A percentile compares a stretch with the other conserved stretches of the same genome.
phyloP scores from a whole-genome alignment of 225 moss, liverwort and hornwort species.

The Anthoceros angustus region DNA sequence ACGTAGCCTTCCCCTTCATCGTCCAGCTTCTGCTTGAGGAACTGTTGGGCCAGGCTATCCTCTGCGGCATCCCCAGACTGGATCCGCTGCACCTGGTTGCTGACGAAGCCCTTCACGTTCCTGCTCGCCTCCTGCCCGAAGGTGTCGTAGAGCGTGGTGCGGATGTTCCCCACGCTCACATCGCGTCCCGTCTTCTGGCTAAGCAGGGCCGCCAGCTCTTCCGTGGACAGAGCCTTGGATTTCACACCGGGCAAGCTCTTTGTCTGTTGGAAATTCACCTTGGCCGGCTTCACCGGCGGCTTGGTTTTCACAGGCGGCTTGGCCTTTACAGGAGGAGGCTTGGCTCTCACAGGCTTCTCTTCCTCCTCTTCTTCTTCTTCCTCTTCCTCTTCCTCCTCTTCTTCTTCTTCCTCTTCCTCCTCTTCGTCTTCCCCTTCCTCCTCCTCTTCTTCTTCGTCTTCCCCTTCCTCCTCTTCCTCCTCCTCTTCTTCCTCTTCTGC shows the following conservation, averaged over 20 bases:
- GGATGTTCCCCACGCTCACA: constrained; percentile 63
- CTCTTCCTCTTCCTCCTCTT: no score
- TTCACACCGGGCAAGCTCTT: background rate
- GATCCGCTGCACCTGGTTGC: constrained; percentile 39
- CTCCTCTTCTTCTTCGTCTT: constrained; percentile 14
- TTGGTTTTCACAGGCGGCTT: constrained; percentile 18
- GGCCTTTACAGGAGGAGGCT: background rate
- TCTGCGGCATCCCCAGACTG: constrained; percentile 20
- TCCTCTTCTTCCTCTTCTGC: no score
- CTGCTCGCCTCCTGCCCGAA: constrained; percentile 84
- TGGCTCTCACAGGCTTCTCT: background rate
- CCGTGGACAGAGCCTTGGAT: constrained; percentile 5
- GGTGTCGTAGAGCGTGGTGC: constrained; percentile 64
- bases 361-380: no score
- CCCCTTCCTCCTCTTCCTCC: constrained; percentile 1
- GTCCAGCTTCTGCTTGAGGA: constrained; percentile 47
- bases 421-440: constrained; percentile 10
- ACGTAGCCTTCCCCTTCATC: constrained; percentile 20
- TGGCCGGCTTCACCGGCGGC: constrained; percentile 13
- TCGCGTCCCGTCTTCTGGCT: constrained; percentile 62
- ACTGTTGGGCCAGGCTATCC: constrained; percentile 42
- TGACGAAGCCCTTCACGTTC: constrained; percentile 78
- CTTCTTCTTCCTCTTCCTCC: background rate
- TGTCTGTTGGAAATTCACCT: constrained; percentile 5
- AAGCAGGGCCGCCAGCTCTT: constrained; percentile 50